Conservation (phyloP, 75 land plant species). For the Cupressus sempervirens region DNA sequence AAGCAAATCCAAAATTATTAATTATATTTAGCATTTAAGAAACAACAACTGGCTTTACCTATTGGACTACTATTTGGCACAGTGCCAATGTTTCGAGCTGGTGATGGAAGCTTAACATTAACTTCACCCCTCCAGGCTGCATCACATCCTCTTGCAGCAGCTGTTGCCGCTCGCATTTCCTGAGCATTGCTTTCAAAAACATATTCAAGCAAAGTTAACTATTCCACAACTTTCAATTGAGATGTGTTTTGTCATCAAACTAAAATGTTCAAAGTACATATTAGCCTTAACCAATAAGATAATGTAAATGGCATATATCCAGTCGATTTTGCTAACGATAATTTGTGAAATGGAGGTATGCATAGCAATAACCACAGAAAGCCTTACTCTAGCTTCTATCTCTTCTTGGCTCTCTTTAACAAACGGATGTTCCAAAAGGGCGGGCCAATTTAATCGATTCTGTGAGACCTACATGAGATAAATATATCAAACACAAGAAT, state of each 20-base stretch:
- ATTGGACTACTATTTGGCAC: constrained; percentile 15
- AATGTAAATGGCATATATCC: not conserved
- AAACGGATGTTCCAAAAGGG: constrained; percentile 92
- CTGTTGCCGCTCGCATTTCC: constrained; percentile 58
- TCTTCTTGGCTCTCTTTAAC: constrained; percentile 74
- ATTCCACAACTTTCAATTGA: not conserved
- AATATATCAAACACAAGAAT: constrained; percentile 5
- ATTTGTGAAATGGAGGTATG: not conserved
- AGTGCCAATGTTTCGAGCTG: constrained; percentile 17
- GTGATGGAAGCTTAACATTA: constrained; percentile 33
- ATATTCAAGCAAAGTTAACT: not conserved
- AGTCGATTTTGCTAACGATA: not conserved
- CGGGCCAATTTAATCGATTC: constrained; percentile 90
- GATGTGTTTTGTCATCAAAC: not conserved
- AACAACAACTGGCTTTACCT: not conserved
- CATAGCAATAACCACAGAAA: not conserved
- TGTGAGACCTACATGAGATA: constrained; percentile 61
- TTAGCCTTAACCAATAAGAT: not conserved
- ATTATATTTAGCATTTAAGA: not conserved
- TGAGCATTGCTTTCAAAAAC: constrained; percentile 19
- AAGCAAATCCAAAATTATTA: no score
- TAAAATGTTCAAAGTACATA: not conserved
- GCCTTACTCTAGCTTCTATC: constrained; percentile 52
- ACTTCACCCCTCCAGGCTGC: constrained; percentile 70
- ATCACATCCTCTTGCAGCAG: constrained; percentile 60